These are phyloP conservation scores for Quercus alba DNA, from an alignment of 306 rosid species.

Conservation along the genomic window DNA sequence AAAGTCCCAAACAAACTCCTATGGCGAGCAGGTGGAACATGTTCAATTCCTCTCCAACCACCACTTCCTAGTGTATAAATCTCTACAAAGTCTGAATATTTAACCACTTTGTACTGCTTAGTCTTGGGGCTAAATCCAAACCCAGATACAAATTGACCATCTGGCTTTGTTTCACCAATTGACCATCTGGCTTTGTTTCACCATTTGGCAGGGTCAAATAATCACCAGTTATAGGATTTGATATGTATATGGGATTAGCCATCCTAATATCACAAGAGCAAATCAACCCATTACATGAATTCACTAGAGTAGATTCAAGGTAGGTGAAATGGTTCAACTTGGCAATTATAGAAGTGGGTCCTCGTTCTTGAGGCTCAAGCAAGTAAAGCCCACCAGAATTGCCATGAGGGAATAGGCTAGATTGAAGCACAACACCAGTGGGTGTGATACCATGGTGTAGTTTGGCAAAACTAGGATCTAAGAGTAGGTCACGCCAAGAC, in stretches of 20 bases:
- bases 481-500: neutral
- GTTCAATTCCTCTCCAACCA: neutral
- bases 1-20: conserved; percentile 2
- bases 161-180: neutral
- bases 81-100: neutral
- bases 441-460: neutral
- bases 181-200: neutral
- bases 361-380: neutral
- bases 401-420: neutral
- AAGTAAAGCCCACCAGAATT: neutral
- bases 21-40: neutral
- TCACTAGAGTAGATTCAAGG: neutral
- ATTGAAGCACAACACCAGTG: neutral
- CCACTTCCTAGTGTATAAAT: neutral
- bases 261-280: neutral
- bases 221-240: neutral
- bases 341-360: neutral
- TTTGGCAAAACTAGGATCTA: conserved; percentile 8
- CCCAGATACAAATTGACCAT: neutral
- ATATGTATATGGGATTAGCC: neutral
- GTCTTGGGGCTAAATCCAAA: neutral
- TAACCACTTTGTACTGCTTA: neutral
- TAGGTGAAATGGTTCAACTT: neutral
- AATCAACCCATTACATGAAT: neutral
- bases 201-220: neutral